Conservation (phyloP, 345 rosid species). For the Lenwebbia sp. region DNA sequence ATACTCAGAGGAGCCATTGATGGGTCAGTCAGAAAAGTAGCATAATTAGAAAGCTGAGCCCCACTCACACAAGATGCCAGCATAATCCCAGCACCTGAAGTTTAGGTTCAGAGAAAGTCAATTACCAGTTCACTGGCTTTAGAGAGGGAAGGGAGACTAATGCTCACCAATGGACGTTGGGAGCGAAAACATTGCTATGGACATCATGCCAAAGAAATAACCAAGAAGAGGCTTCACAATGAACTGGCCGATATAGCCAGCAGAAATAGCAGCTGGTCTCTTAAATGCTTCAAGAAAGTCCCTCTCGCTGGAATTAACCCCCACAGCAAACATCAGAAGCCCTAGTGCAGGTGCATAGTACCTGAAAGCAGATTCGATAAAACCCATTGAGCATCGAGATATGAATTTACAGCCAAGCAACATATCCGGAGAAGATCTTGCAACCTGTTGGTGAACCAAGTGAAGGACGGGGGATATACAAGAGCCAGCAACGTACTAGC, state of each 20-base stretch:
- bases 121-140: not conserved
- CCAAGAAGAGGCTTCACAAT: slow-evolving; percentile 84
- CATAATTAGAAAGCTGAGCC: slow-evolving; percentile 91
- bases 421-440: not conserved
- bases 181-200: slow-evolving; percentile 59
- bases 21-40: slow-evolving; percentile 83
- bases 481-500: slow-evolving; percentile 89
- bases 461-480: slow-evolving; percentile 82
- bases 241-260: slow-evolving; percentile 79
- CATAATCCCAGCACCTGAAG: slow-evolving; percentile 86
- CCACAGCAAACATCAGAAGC: slow-evolving; percentile 97
- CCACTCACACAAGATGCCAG: slow-evolving; percentile 95
- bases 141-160: not conserved
- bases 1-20: slow-evolving; percentile 79
- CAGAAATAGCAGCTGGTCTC: slow-evolving; percentile 61
- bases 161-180: slow-evolving; percentile 69
- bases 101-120: slow-evolving; percentile 5
- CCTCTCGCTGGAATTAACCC: slow-evolving; percentile 78
- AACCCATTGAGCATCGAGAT: not conserved
- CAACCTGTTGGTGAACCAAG: slow-evolving; percentile 93
- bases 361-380: slow-evolving; percentile 25
- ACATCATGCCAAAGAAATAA: slow-evolving; percentile 57
- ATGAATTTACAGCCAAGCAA: not conserved
- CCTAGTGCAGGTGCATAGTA: slow-evolving; percentile 94
- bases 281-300: slow-evolving; percentile 85